These are phyloP conservation scores for Eutypella sp. DNA, from an alignment of 2,329 filamentous ascomycete genomes.

Conservation along the genomic window DNA sequence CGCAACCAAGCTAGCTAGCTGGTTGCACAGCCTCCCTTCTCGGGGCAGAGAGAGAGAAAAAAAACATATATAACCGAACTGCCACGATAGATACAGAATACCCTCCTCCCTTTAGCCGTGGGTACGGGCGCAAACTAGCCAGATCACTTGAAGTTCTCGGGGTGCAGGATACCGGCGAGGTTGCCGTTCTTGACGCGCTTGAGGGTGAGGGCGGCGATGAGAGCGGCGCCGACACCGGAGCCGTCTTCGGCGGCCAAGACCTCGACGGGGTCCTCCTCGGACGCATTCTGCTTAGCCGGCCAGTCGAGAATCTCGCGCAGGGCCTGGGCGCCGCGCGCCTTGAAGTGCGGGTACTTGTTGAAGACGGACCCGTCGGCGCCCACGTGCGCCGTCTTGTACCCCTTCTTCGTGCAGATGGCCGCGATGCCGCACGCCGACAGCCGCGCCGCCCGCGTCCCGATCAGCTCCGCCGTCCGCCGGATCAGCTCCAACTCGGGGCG, in stretches of 20 bases:
- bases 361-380: constrained; percentile 97
- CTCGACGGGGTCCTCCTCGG: constrained; percentile 81
- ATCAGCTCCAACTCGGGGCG: constrained; percentile 82
- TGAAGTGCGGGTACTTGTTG: constrained; percentile 99
- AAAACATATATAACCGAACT: too few species aligned
- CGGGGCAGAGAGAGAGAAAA: too few species aligned
- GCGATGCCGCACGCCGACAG: constrained; percentile 92
- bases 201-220: constrained; percentile 75
- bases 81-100: too few species aligned
- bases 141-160: constrained; percentile 51
- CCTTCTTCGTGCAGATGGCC: constrained; percentile 96
- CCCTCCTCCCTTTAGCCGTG: too few species aligned
- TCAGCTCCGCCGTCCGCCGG: constrained; percentile 84
- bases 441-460: constrained; percentile 89
- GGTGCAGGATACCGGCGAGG: constrained; percentile 58
- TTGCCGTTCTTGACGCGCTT: constrained; percentile 61
- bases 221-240: constrained; percentile 89
- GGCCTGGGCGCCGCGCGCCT: constrained; percentile 81
- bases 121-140: too few species aligned
- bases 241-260: constrained; percentile 91
- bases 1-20: too few species aligned
- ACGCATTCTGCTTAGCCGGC: constrained; percentile 63
- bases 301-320: constrained; percentile 95
- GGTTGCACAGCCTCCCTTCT: too few species aligned
- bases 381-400: constrained; percentile 81